Conservation (phyloP, 2,329 filamentous ascomycete species). For the Aspergillaceae sp. region DNA sequence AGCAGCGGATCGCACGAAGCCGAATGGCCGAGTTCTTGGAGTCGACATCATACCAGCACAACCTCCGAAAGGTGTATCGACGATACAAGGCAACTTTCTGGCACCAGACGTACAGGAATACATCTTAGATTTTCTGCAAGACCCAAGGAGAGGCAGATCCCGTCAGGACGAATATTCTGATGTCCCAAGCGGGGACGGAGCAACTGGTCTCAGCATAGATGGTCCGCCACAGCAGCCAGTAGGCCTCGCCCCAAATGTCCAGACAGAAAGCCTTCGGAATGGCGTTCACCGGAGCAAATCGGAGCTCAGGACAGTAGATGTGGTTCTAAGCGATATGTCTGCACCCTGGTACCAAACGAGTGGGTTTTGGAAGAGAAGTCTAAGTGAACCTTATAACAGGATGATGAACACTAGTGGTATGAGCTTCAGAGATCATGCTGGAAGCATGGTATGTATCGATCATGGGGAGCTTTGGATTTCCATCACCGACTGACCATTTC, state of each 20-base stretch:
- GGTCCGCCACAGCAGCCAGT: neutral
- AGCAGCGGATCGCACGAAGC: constrained; percentile 67
- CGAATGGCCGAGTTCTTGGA: constrained; percentile 71
- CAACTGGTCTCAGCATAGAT: neutral
- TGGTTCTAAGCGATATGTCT: constrained; percentile 98
- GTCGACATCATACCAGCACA: constrained; percentile 91
- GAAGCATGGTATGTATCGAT: constrained; percentile 67
- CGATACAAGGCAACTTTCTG: constrained; percentile 91
- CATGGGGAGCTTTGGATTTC: neutral
- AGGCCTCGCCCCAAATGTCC: neutral
- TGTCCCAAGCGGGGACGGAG: too few species aligned
- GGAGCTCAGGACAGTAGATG: constrained; percentile 59
- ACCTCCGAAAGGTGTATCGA: constrained; percentile 83
- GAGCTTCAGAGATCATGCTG: constrained; percentile 75
- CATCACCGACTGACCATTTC: neutral
- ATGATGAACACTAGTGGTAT: constrained; percentile 98
- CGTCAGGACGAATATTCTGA: constrained; percentile 12
- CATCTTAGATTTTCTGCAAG: constrained; percentile 65
- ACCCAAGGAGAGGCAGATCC: constrained; percentile 51
- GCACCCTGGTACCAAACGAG: constrained; percentile 80
- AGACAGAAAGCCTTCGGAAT: neutral
- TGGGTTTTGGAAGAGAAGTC: constrained; percentile 73
- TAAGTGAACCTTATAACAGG: constrained; percentile 95
- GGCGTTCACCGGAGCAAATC: constrained; percentile 18
- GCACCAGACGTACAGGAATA: constrained; percentile 63